phyloP scores from a whole-genome alignment of 768 basidiomycete species.

The Cystofilobasidium macerans region DNA sequence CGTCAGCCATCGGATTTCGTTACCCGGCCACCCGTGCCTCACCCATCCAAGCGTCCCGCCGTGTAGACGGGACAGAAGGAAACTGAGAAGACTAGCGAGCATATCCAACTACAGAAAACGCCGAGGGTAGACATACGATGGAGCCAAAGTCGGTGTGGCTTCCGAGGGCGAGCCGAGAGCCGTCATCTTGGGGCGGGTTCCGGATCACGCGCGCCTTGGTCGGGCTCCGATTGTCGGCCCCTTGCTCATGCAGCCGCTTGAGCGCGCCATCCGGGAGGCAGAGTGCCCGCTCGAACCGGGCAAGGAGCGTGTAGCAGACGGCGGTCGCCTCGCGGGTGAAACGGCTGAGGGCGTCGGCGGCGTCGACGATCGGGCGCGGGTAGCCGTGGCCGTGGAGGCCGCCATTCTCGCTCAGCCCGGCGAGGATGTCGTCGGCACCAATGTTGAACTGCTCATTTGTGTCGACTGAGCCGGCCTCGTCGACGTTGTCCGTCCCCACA shows the following conservation, averaged over 20 bases:
- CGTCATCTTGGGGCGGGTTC: conserved; percentile 14
- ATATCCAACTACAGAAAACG: neutral
- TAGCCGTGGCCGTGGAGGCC: conserved; percentile 17
- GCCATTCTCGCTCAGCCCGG: conserved; percentile 2
- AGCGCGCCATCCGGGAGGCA: conserved; percentile 2
- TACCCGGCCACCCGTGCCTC: too few species aligned
- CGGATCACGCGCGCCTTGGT: conserved; percentile 26
- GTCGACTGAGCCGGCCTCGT: conserved; percentile 11
- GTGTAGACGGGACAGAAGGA: too few species aligned
- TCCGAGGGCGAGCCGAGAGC: conserved; percentile 9
- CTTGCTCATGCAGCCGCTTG: conserved; percentile 10
- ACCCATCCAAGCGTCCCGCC: too few species aligned
- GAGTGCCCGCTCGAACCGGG: conserved; percentile 16
- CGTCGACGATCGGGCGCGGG: neutral
- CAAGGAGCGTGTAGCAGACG: conserved; percentile 4
- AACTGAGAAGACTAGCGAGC: neutral
- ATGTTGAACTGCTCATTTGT: conserved; percentile 22
- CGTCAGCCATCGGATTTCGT: too few species aligned
- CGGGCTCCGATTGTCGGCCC: conserved; percentile 1
- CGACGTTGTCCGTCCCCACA: conserved; percentile 22
- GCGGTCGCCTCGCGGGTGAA: neutral
- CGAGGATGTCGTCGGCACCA: conserved; percentile 7
- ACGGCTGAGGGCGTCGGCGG: too few species aligned
- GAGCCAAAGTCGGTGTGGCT: conserved; percentile 25
- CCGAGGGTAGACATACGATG: neutral